phyloP scores from a whole-genome alignment of 179 eudicot genomes.

The Gypsophila paniculata region DNA sequence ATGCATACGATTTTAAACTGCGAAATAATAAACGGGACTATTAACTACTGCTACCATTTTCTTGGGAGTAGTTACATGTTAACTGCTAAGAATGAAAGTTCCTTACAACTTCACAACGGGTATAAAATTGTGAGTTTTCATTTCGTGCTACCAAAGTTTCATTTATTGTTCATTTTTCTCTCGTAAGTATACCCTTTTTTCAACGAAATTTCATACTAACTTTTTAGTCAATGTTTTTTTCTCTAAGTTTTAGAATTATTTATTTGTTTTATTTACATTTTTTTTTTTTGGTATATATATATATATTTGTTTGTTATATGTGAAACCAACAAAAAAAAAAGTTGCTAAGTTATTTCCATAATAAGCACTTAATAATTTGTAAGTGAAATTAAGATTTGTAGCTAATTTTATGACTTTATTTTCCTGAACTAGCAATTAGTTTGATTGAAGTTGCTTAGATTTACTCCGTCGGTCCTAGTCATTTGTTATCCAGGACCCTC shows the following conservation, averaged over 20 bases:
- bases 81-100: too few relatives aligned
- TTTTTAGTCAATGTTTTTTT: not conserved
- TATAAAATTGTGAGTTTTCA: too few relatives aligned
- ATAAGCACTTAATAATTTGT: not conserved
- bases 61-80: too few relatives aligned
- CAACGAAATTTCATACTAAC: not conserved
- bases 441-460: slow-evolving; percentile 23
- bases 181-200: too few relatives aligned
- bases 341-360: not conserved
- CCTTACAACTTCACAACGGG: too few relatives aligned
- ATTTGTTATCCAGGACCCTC: too few relatives aligned
- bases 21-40: too few relatives aligned
- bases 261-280: not conserved
- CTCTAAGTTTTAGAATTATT: not conserved
- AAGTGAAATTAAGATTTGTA: slow-evolving; percentile 3
- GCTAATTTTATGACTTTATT: not conserved
- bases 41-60: too few relatives aligned
- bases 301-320: not conserved
- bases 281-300: slow-evolving; percentile 10
- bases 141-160: too few relatives aligned
- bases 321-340: not conserved
- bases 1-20: too few relatives aligned
- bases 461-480: too few relatives aligned
- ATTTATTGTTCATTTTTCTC: too few relatives aligned
- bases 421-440: not conserved